phyloP scores from a whole-genome alignment of 73 alveolate genomes.

The Durusdinium trenchii region DNA sequence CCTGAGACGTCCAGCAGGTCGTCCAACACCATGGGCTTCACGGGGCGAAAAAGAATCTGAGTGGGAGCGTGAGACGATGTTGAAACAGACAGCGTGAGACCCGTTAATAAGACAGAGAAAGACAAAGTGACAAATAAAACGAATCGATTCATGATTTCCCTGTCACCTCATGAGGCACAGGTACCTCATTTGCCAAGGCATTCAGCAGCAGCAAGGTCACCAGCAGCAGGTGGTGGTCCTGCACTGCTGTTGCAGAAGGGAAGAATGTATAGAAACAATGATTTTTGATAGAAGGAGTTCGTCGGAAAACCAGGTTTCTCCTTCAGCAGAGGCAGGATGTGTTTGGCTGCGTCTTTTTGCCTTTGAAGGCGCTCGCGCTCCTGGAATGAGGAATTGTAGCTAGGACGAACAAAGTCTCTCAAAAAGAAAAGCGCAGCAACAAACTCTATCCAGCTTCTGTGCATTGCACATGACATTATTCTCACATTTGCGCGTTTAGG shows the following conservation, averaged over 20 bases:
- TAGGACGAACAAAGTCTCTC: not conserved
- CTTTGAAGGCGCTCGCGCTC: slow-evolving; percentile 62
- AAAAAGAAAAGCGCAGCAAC: not conserved
- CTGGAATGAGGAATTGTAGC: not conserved
- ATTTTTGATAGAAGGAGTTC: not conserved
- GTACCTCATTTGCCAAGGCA: slow-evolving; percentile 66
- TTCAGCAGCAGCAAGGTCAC: slow-evolving; percentile 87
- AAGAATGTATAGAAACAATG: not conserved
- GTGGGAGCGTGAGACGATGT: too few species aligned
- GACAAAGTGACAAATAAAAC: too few species aligned
- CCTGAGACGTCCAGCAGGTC: too few species aligned
- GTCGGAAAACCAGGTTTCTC: not conserved
- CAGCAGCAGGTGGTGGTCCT: slow-evolving; percentile 92
- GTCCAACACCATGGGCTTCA: too few species aligned
- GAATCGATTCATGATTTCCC: not conserved
- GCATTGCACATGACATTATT: not conserved
- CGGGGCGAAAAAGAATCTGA: too few species aligned
- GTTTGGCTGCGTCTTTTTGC: slow-evolving; percentile 80
- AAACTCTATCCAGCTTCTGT: not conserved
- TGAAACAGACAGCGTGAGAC: too few species aligned
- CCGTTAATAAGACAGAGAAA: too few species aligned
- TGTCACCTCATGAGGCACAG: not conserved
- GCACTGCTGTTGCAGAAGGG: not conserved
- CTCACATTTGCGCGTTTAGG: not conserved
- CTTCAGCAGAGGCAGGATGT: slow-evolving; percentile 83